Evolutionary conservation across 805 yeast species (phyloP), one percentile per base, ranked within the genome.

Genomic region (Ogataea trehalophila): DNA sequence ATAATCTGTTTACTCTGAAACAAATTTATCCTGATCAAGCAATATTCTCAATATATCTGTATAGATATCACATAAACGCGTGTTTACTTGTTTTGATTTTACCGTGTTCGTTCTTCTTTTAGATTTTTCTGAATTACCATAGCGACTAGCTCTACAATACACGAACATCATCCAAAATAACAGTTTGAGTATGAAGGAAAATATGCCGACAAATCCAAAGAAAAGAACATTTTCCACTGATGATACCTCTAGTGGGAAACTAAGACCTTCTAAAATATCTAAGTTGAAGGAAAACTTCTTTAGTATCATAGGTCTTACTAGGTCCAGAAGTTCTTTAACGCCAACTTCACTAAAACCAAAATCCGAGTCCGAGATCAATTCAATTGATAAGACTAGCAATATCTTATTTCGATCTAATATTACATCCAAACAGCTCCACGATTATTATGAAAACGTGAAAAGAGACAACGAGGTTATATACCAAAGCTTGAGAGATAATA

Each of bases 361-460:
- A 6, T 8, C 33, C 8, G n/a, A 26, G 4, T 26, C 31, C 31
- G 13, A 26, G 7, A 26, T 14, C 31, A 23, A 14, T 39, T 23
- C 33, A 23, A 23, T 23, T 26, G 18, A 39, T 23, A 17, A 23
- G 23, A 33, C 8, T 26, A 23, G 17, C 8, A 20, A 23, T 11
- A 11, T 5, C 29, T 13, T 8, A 20, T 13, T 7, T 37, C 39
- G 13, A 23, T 17, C 29, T 6, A 37, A 17, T 14, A 8, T 37
- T 13, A 62, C 65, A 6, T 66, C 63, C 5, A 55, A 53, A 31
- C 64, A 61, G 42, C 50, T 63, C 3, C 51, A 57, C 13, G 59
- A 57, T 14, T 60, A 59, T 45, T 63, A 63, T 41, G 57, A 56
- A 41, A 49, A 60, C 16, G 50, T 63, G 34, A 60, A 58, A 37